Conservation (phyloP, 345 rosid species). For the Abelmoschus esculentus region DNA sequence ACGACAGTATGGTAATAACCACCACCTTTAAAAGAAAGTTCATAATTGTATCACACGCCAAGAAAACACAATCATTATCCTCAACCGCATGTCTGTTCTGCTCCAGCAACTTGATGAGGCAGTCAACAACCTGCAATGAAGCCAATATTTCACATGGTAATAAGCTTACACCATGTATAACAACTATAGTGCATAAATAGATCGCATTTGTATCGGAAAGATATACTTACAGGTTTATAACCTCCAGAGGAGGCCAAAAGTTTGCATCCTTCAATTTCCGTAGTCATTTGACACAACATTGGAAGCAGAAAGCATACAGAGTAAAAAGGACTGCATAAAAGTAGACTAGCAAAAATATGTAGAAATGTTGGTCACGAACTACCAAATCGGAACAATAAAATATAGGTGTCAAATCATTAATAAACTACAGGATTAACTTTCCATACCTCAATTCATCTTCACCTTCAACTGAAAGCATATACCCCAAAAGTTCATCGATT, state of each 20-base stretch:
- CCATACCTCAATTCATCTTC: constrained; percentile 80
- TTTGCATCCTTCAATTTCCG: constrained; percentile 60
- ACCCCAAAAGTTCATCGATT: constrained; percentile 56
- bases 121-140: constrained; percentile 56
- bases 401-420: neutral
- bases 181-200: neutral
- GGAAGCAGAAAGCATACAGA: constrained; percentile 76
- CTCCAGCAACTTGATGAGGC: constrained; percentile 51
- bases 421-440: constrained; percentile 2
- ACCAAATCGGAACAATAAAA: constrained; percentile 4
- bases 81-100: constrained; percentile 27
- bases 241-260: constrained; percentile 52
- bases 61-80: constrained; percentile 40
- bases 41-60: constrained; percentile 86
- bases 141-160: neutral
- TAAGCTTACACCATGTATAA: neutral
- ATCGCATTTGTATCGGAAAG: neutral
- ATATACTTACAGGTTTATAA: constrained; percentile 52
- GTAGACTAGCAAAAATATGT: constrained; percentile 9
- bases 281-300: constrained; percentile 78
- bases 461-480: constrained; percentile 76
- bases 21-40: constrained; percentile 78
- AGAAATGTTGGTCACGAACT: constrained; percentile 17
- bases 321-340: constrained; percentile 51
- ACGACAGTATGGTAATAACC: constrained; percentile 6